phyloP scores from a whole-genome alignment of 2,329 filamentous ascomycete genomes.

The Xylaria sp. region DNA sequence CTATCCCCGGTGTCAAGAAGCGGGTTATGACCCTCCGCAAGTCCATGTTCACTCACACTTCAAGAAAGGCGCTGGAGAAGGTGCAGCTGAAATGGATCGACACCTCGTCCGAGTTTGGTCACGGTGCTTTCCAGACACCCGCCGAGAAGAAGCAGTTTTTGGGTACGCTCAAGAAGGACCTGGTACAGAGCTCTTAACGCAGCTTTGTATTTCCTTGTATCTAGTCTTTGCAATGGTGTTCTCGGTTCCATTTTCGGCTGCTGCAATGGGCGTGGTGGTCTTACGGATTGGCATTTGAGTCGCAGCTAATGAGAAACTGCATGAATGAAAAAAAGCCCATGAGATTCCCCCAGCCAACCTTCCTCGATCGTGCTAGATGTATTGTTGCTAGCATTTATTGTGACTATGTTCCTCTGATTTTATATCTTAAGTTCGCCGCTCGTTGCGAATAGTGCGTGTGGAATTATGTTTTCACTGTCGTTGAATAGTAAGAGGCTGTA shows the following conservation, averaged over 20 bases:
- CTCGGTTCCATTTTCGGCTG: slow-evolving; percentile 52
- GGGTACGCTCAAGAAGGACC: slow-evolving; percentile 99
- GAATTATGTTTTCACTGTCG: not conserved
- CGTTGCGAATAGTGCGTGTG: not conserved
- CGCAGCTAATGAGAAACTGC: slow-evolving; percentile 45
- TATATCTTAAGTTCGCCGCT: not conserved
- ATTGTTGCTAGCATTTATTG: not conserved
- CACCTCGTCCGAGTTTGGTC: slow-evolving; percentile 99
- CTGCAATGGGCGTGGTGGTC: slow-evolving; percentile 40
- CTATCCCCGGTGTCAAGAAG: slow-evolving; percentile 98
- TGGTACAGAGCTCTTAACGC: slow-evolving; percentile 55
- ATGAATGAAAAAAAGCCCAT: slow-evolving; percentile 40
- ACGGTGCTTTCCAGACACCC: slow-evolving; percentile 98
- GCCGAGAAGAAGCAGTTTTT: slow-evolving; percentile 98
- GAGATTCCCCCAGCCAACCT: slow-evolving; percentile 24
- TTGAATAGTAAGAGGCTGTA: not conserved
- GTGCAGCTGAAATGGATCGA: slow-evolving; percentile 99
- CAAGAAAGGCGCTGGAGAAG: slow-evolving; percentile 95
- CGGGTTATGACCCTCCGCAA: slow-evolving; percentile 98
- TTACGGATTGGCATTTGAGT: slow-evolving; percentile 43
- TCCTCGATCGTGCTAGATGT: not conserved
- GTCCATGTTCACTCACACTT: slow-evolving; percentile 98
- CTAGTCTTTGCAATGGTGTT: slow-evolving; percentile 62
- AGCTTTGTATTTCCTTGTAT: slow-evolving; percentile 49
- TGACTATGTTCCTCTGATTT: not conserved